A percentile compares a stretch with the other conserved stretches of the same genome.
Conservation (phyloP, 2,329 filamentous ascomycete species). For the Epichloe sylvatica region DNA sequence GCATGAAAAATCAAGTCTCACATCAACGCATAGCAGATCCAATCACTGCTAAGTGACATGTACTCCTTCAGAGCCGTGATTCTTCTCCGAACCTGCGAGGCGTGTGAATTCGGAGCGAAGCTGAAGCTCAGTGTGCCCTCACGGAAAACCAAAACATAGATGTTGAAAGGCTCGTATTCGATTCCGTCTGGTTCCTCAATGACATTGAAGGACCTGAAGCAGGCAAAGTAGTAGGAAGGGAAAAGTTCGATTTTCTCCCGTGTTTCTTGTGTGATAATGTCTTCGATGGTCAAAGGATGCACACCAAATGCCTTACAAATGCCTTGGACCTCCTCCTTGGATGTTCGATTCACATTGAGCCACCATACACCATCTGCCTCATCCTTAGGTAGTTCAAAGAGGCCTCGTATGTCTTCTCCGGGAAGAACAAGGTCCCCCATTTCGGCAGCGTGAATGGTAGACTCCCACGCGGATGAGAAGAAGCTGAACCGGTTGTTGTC, state of each 20-base stretch:
- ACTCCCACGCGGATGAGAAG: slow-evolving; percentile 90
- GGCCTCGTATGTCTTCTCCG: slow-evolving; percentile 74
- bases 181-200: slow-evolving; percentile 65
- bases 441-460: slow-evolving; percentile 80
- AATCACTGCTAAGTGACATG: slow-evolving; percentile 85
- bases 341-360: slow-evolving; percentile 86
- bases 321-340: slow-evolving; percentile 71
- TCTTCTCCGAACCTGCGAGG: slow-evolving; percentile 75
- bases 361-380: slow-evolving; percentile 84
- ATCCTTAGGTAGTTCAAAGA: slow-evolving; percentile 57
- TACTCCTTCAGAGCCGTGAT: slow-evolving; percentile 92
- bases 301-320: slow-evolving; percentile 92
- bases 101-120: slow-evolving; percentile 76
- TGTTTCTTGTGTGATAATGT: slow-evolving; percentile 88
- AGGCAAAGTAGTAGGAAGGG: slow-evolving; percentile 94
- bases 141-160: slow-evolving; percentile 93
- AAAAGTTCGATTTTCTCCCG: slow-evolving; percentile 98
- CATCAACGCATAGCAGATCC: slow-evolving; percentile 98
- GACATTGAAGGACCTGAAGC: slow-evolving; percentile 80
- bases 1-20: slow-evolving; percentile 29
- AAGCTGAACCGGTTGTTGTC: slow-evolving; percentile 83
- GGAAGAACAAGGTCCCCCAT: slow-evolving; percentile 79
- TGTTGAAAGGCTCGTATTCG: slow-evolving; percentile 87
- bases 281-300: slow-evolving; percentile 88
- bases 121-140: slow-evolving; percentile 93